These are phyloP conservation scores for Apiospora hydei DNA, from an alignment of 2,329 filamentous ascomycete species.

Conservation along the genomic window DNA sequence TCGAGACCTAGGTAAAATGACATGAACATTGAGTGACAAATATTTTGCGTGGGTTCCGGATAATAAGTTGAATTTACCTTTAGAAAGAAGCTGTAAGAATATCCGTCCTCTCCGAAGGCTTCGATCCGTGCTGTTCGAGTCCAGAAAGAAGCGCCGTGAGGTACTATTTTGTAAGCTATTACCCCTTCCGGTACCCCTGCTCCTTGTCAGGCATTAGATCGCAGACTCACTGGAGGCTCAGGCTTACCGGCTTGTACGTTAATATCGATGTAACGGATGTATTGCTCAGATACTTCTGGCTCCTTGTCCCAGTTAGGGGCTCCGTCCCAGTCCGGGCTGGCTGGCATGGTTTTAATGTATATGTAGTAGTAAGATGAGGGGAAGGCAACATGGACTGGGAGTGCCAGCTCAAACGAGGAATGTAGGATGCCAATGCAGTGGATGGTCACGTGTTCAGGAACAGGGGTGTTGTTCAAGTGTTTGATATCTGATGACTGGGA, in stretches of 20 bases:
- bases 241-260: not conserved
- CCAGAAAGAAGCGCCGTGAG: too few species aligned
- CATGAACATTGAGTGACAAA: too few species aligned
- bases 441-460: not conserved
- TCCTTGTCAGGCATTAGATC: not conserved
- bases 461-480: not conserved
- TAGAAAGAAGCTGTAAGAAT: too few species aligned
- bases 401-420: not conserved
- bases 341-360: not conserved
- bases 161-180: too few species aligned
- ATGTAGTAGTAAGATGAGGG: not conserved
- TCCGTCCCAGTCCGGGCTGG: not conserved
- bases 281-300: not conserved
- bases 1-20: too few species aligned
- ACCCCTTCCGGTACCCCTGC: constrained; percentile 33
- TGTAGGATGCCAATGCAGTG: not conserved
- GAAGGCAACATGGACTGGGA: not conserved
- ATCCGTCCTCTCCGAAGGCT: too few species aligned
- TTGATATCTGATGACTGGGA: too few species aligned
- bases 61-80: too few species aligned
- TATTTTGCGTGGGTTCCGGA: too few species aligned
- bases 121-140: too few species aligned
- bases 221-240: not conserved
- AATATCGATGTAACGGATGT: not conserved
- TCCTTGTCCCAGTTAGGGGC: not conserved